Evolutionary conservation across 164 flowering plant species (phyloP), one percentile per base, ranked within the genome.

Genomic region (Brasenia schreberi): DNA sequence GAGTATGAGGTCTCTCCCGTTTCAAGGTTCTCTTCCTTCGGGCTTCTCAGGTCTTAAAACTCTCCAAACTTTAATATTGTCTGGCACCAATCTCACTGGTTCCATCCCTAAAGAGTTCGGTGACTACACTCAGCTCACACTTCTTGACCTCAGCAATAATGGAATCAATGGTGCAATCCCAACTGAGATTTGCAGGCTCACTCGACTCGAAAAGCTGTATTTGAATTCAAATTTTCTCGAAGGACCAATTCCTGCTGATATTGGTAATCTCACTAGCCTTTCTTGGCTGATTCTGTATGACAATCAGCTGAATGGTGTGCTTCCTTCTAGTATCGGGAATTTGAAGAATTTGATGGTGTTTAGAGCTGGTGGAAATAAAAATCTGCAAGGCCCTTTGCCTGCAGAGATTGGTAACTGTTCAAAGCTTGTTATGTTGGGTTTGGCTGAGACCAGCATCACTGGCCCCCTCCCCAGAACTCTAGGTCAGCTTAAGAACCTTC

Each of bases 361-460:
- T 49, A 67, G 97, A 62, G 93, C 84, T 0, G 98, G 98, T 0
- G 98, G 99, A 68, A 94, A 94, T 71, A 80, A 79, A 67, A 83
- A 89, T 77, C 87, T 94, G 19, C 81, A 83, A 69, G 99, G 99
- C 6, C 84, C 83, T 73, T 72, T 94, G 62, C 99, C 99, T 12
- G 14, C 9, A 66, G 96, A 89, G 83, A 87, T 94, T 64, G 95
- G 96, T 9, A 86, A 88, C 69, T 94, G 97, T 85, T 82, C 75
- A 64, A 83, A 68, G 63, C 71, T 94, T 66, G 77, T 73, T 17
- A 68, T 84, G 69, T 76, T 94, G 66, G 99, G 97, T 68, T 81
- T 94, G 17, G 96, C 99, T 1, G 94, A 85, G 53, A 94, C 99
- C 43, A 79, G 97, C 70, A 77, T 94, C 65, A 81, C 93, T 0